Evolutionary conservation across 1,139 yeast species (phyloP), one percentile per base, ranked within the genome.

Genomic region (Kodamaea anthophila): DNA sequence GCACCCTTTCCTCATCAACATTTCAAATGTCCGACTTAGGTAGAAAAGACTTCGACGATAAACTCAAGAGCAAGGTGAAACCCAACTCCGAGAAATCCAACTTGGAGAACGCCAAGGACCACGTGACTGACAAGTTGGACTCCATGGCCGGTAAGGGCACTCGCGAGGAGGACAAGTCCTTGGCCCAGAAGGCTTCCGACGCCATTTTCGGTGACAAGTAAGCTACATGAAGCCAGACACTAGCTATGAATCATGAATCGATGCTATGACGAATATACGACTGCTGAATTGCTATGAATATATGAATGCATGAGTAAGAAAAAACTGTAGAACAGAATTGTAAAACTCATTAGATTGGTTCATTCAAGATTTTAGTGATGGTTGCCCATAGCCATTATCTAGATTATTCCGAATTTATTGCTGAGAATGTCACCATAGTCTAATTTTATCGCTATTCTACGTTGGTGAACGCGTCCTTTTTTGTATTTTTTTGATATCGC

Each of bases 11-110:
- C 18, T 15, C 27, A 24, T 18, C 10, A 24, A 5, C 27, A 7
- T n/a, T 16, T 15, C n/a, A 18, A 24, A 24, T 24, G 27, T 11
- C 27, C 18, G 27, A 24, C 27, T 24, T 24, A 24, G 85, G 84
- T 46, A 82, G 94, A 80, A 84, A 84, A 60, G 61, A 69, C 52
- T 69, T 86, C 49, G 47, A 78, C 44, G 80, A 77, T 55, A 84
- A 85, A 62, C 60, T 73, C 41, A 32, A 65, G 35, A 24, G 27
- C 27, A 24, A 24, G 27, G 7, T 94, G 83, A 68, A 50, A 70
- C 29, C 41, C 81, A 33, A 82, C 74, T 24, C 27, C 4, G 27
- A 24, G 15, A 24, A 24, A n/a, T 46, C 95, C 29, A 60, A 67
- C 45, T 56, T 62, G 26, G 81, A 84, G 47, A 64, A 79, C 60